Conservation (phyloP, 257 asterid species). For the Echium plantagineum region DNA sequence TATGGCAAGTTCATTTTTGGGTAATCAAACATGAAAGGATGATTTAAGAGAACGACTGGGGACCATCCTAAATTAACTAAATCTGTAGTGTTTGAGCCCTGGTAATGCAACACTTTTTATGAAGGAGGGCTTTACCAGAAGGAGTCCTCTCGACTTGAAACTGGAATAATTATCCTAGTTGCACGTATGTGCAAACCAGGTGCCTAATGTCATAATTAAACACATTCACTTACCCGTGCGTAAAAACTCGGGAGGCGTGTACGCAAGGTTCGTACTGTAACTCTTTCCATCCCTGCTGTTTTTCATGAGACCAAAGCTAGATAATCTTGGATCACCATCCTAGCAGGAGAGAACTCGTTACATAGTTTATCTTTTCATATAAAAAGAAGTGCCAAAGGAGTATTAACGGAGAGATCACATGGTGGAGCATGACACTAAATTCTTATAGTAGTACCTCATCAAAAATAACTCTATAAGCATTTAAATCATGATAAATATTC, state of each 20-base stretch:
- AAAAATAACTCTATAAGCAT: slow-evolving; percentile 85
- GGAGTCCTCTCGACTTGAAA: too few relatives aligned
- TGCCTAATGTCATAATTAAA: neutral
- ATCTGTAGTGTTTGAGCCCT: too few relatives aligned
- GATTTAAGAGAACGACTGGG: too few relatives aligned
- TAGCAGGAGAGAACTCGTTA: slow-evolving; percentile 22
- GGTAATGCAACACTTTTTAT: too few relatives aligned
- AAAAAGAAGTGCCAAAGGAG: slow-evolving; percentile 8
- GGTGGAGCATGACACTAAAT: neutral
- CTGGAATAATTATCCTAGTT: too few relatives aligned
- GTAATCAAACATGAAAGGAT: too few relatives aligned
- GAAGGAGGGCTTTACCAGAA: too few relatives aligned
- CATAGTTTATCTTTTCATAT: neutral
- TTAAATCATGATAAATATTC: slow-evolving; percentile 79
- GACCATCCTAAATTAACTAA: too few relatives aligned
- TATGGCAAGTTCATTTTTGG: too few relatives aligned
- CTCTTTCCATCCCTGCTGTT: slow-evolving; percentile 99
- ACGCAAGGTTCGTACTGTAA: slow-evolving; percentile 93
- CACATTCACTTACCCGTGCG: slow-evolving; percentile 53
- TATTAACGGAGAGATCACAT: slow-evolving; percentile 20
- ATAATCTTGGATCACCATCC: slow-evolving; percentile 94
- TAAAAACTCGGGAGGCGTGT: slow-evolving; percentile 96
- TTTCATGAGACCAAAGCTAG: slow-evolving; percentile 94
- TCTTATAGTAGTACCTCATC: slow-evolving; percentile 60
- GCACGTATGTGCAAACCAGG: too few relatives aligned